Percentiles rank a stretch among this genome's conserved stretches.
phyloP scores from a whole-genome alignment of 805 yeast species.

The Wickerhamomyces sydowiorum region DNA sequence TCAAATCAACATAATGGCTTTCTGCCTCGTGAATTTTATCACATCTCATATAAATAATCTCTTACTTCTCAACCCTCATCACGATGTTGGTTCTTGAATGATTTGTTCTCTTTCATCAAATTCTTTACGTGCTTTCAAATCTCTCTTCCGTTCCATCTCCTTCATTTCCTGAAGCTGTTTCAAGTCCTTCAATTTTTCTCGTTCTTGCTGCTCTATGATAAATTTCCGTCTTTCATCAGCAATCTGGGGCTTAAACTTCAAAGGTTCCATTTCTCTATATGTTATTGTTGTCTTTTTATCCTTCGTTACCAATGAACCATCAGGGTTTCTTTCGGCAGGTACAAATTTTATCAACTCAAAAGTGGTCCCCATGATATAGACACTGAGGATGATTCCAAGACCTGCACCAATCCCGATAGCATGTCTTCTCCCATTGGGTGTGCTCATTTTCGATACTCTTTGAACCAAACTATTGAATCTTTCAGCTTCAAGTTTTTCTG shows the following conservation, averaged over 20 bases:
- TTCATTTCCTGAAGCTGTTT: too few species aligned
- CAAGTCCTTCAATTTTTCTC: slow-evolving; percentile 2
- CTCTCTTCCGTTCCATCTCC: too few species aligned
- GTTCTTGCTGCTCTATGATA: neutral
- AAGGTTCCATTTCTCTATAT: slow-evolving; percentile 31
- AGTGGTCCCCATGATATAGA: neutral
- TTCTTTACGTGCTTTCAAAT: neutral
- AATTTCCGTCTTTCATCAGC: slow-evolving; percentile 3
- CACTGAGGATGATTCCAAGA: neutral
- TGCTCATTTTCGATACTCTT: too few species aligned
- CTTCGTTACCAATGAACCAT: slow-evolving; percentile 35
- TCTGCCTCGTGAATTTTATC: too few species aligned
- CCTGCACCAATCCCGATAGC: slow-evolving; percentile 1
- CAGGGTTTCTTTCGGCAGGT: slow-evolving; percentile 33
- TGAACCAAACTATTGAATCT: too few species aligned
- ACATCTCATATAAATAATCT: neutral
- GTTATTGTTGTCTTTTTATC: slow-evolving; percentile 28
- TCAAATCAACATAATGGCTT: too few species aligned
- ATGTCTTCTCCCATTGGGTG: neutral
- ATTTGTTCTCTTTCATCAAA: slow-evolving; percentile 6
- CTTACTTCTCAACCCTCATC: slow-evolving; percentile 2
- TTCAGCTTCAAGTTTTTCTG: too few species aligned
- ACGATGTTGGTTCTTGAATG: slow-evolving; percentile 13
- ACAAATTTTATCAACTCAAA: slow-evolving; percentile 33
- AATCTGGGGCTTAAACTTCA: slow-evolving; percentile 32